Evolutionary conservation across 2,329 filamentous ascomycete species (phyloP).

Genomic region (Orbilia quercus): DNA sequence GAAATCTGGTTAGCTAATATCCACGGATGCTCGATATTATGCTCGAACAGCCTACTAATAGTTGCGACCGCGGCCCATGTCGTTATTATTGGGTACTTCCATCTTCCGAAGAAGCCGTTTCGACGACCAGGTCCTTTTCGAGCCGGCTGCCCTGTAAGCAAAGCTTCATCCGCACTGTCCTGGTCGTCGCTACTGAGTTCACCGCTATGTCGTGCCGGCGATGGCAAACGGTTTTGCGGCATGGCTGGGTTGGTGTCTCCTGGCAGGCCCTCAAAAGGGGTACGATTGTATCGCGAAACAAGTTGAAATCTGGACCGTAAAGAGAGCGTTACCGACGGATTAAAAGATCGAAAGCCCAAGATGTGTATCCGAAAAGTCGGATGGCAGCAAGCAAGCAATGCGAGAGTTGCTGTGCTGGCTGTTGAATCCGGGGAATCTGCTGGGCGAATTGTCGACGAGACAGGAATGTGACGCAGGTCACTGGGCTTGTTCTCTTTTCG

Average conservation of each 20-base stretch:
- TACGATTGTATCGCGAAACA: constrained; percentile 12
- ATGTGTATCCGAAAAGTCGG: not conserved
- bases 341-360: not conserved
- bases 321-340: not conserved
- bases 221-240: constrained; percentile 40
- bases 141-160: constrained; percentile 56
- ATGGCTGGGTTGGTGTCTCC: constrained; percentile 15
- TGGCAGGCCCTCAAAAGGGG: constrained; percentile 29
- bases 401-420: not conserved
- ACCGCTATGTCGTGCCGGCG: constrained; percentile 46
- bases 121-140: constrained; percentile 33
- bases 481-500: constrained; percentile 23
- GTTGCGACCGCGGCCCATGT: constrained; percentile 59
- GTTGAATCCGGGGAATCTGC: constrained; percentile 33
- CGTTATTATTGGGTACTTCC: constrained; percentile 48
- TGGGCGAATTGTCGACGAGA: constrained; percentile 19
- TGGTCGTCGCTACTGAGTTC: constrained; percentile 53
- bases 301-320: not conserved
- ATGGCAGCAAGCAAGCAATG: not conserved
- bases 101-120: constrained; percentile 37
- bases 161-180: constrained; percentile 49
- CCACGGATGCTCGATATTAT: constrained; percentile 59
- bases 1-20: constrained; percentile 61
- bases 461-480: constrained; percentile 56
- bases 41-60: constrained; percentile 55